These are phyloP conservation scores for Calonectria hongkongensis DNA, from an alignment of 2,329 filamentous ascomycete genomes.

Conservation along the genomic window DNA sequence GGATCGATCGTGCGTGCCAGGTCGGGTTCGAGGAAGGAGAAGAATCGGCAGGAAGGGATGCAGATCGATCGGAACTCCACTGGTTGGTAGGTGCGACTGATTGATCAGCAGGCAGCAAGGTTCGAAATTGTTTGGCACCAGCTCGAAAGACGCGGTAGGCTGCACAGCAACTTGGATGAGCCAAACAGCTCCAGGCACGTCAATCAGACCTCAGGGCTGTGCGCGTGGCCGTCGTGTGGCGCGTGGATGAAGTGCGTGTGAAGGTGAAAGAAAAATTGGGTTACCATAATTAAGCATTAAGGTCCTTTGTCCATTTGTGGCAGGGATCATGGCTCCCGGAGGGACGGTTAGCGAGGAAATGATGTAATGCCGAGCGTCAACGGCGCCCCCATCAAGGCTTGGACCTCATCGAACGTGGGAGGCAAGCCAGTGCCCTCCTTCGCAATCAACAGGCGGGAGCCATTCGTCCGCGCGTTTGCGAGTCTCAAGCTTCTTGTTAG, in stretches of 20 bases:
- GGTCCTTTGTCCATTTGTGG: slow-evolving; percentile 26
- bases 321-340: slow-evolving; percentile 13
- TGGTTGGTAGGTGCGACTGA: slow-evolving; percentile 13
- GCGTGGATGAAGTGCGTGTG: slow-evolving; percentile 15
- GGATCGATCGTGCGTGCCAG: background rate
- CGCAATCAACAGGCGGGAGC: background rate
- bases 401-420: slow-evolving; percentile 33
- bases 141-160: background rate
- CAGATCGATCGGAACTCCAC: slow-evolving; percentile 22
- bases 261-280: slow-evolving; percentile 23
- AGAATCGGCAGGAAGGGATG: slow-evolving; percentile 8
- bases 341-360: slow-evolving; percentile 44
- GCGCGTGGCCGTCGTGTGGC: slow-evolving; percentile 15
- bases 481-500: background rate
- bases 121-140: slow-evolving; percentile 1
- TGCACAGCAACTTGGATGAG: background rate
- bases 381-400: slow-evolving; percentile 28
- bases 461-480: too few relatives aligned
- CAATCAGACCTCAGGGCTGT: background rate
- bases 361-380: slow-evolving; percentile 53
- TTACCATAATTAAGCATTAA: slow-evolving; percentile 23
- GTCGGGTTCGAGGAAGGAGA: slow-evolving; percentile 6
- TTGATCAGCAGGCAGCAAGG: slow-evolving; percentile 33
- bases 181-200: slow-evolving; percentile 17
- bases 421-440: background rate